Conservation (phyloP, 441 rosid species). For the Eruca vesicaria region DNA sequence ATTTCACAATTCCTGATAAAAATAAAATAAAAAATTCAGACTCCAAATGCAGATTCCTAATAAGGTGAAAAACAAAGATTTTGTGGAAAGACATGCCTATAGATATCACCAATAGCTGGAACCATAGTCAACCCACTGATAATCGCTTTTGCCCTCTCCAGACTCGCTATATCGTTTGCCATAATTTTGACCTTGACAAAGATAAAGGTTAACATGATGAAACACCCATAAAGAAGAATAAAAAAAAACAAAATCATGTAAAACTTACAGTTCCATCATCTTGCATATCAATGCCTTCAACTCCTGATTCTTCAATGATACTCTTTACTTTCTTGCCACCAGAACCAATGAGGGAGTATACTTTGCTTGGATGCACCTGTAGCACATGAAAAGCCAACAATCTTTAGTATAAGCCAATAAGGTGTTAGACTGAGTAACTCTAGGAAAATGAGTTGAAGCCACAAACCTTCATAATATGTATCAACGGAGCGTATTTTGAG, state of each 20-base stretch:
- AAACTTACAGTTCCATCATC: constrained; percentile 85
- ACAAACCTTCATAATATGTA: constrained; percentile 87
- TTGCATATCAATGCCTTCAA: constrained; percentile 83
- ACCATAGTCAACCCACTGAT: constrained; percentile 82
- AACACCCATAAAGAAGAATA: constrained; percentile 15
- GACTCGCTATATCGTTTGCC: constrained; percentile 74
- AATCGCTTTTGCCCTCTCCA: constrained; percentile 83
- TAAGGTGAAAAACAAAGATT: background rate
- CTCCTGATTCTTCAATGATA: constrained; percentile 96
- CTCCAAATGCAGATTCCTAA: constrained; percentile 9
- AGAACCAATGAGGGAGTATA: constrained; percentile 83
- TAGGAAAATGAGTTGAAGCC: constrained; percentile 27
- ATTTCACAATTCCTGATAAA: constrained; percentile 81
- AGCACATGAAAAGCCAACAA: constrained; percentile 25
- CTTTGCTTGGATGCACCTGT: constrained; percentile 81
- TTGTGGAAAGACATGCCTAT: constrained; percentile 44
- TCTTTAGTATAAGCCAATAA: constrained; percentile 16
- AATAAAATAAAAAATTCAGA: constrained; percentile 13
- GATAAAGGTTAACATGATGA: constrained; percentile 6
- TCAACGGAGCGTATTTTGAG: constrained; percentile 83
- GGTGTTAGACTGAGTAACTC: background rate
- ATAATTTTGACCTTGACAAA: constrained; percentile 82
- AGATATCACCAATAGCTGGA: constrained; percentile 88
- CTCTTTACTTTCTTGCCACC: constrained; percentile 99
- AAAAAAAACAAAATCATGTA: constrained; percentile 11